Evolutionary conservation across 495 filamentous ascomycete genomes (phyloP), one percentile per base, ranked within the genome.

Genomic region (Tuber magnatum): DNA sequence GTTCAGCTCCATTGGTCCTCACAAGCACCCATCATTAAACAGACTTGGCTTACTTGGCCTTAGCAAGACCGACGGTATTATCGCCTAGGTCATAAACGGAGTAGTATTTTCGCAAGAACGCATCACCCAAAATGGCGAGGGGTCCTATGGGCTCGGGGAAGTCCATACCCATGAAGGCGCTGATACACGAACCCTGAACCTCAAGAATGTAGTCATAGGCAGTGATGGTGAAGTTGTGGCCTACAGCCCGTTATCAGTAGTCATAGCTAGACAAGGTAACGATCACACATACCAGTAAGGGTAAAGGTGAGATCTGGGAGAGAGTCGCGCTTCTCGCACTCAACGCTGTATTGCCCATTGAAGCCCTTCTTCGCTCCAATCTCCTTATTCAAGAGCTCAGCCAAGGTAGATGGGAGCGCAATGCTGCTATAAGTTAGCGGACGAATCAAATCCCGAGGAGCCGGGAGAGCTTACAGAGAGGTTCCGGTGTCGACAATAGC

Each of bases 401-500:
- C 94, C 80, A 99, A 87, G 78, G 92, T 92, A 75, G 88, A 91
- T 80, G 96, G 96, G 72, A 99, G 91, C 79, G 94, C 94, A 85
- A 97, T 97, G 43, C 79, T 80, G 70, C 20, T 65, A 43, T 20
- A 22, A 72, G 73, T 48, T 38, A 42, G 56, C 24, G 16, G 40
- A 22, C 41, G 14, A 18, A 20, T 41, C 40, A 44, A n/a, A 40
- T 42, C 22, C 9, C 61, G 12, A 42, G 16, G 44, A n/a, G 2
- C 40, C 35, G 38, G 14, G 35, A 75, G 22, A 65, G 69, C 74
- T 71, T 82, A 80, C 81, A 99, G 89, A 51, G 96, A 99, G 83
- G 96, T 99, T 78, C 96, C 96, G 75, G 96, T 99, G 88, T 99
- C 96, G 70, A 99, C 91, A 75, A 99, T 97, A 79, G 93, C 91